Base-by-base conservation (phyloP, 2,329 filamentous ascomycete genomes). In the Diplodia sapinea region DNA sequence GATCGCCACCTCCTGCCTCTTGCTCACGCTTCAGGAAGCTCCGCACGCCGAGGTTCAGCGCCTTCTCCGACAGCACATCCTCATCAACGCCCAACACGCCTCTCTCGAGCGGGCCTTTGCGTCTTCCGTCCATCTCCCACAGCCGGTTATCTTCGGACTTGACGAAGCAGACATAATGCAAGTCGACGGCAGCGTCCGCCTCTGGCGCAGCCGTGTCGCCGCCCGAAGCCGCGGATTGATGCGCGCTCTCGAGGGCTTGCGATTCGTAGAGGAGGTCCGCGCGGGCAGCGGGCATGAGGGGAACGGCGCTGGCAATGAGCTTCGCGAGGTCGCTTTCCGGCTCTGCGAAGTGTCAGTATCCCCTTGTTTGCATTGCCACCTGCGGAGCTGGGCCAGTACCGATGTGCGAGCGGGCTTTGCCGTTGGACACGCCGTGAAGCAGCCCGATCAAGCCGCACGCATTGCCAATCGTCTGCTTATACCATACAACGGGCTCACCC, bases 121-220 rank as follows among this genome's bases (percentile, higher is more conserved):
- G 83, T 26, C 85, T 79, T 0, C 93, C 93, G 79, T 96, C 92
- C 73, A 96, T 79, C 80, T 96, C 93, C 88, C 91, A 96, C 51
- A 96, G 82, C 59, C 80, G 77, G 66, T 89, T 89, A 77, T 91
- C 88, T 63, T 80, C 80, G 2, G 85, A 86, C 82, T 94, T 95
- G 64, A 95, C 91, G 79, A 98, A 99, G 75, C 92, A 95, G 56
- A 98, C 94, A 77, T 96, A 98, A 82, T 99, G 95, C 73, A 97
- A 83, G 76, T 97, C 94, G n/a, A 97, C 85, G 72, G 90, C 87
- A 73, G 92, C 91, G n/a, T 88, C 86, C 9, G 93, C 92, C 65
- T 86, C 81, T 0, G 95, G 94, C 1, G 94, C 92, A 13, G 84
- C 77, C 0, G 93, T 96, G 76, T 94, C 92, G 20, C 94, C 94